Base-by-base conservation (phyloP, 176 grass and related monocot species). In the Secale cereale region DNA sequence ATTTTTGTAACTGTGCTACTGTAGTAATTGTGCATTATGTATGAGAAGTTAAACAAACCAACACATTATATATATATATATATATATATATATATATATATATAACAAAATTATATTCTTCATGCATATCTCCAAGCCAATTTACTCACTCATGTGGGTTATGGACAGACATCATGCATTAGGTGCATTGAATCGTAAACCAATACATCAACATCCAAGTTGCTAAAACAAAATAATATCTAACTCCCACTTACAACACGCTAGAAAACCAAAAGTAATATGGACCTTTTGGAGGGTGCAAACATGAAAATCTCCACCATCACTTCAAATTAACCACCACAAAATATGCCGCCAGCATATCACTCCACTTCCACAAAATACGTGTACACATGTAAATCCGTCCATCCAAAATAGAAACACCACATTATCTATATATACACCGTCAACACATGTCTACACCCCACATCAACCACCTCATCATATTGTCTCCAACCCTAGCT, bases 181-280 rank as follows among this genome's bases (percentile, higher is more conserved):
- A 59, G 23, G 68, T 87, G 69, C 68, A 76, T 70, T 84, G 85
- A 25, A 84, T 77, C 61, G 54, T 57, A 57, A n/a, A 46, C n/a
- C 61, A 85, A 79, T 19, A 36, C 57, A 43, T 83, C 75, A 32
- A 70, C 61, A 77, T 84, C 81, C 85, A 74, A 86, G 57, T 81
- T 54, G 81, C 56, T 26, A 59, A 52, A 28, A 54, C 22, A 65
- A 52, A 23, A 39, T 40, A 33, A 26, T 39, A 22, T 35, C 1
- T 3, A 37, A 7, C 27, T 35, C 8, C 31, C 45, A 35, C 10
- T 66, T 7, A 13, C 56, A 7, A 74, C 68, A 57, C 52, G 81
- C 66, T 10, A 23, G 23, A 66, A 56, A 76, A 10, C n/a, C 46
- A 26, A 12, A 75, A 61, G 66, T 78, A 82, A 74, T 81, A 32